Evolutionary conservation across 1,284 basidiomycete species (phyloP).

Genomic region (Polyporus tsugae): DNA sequence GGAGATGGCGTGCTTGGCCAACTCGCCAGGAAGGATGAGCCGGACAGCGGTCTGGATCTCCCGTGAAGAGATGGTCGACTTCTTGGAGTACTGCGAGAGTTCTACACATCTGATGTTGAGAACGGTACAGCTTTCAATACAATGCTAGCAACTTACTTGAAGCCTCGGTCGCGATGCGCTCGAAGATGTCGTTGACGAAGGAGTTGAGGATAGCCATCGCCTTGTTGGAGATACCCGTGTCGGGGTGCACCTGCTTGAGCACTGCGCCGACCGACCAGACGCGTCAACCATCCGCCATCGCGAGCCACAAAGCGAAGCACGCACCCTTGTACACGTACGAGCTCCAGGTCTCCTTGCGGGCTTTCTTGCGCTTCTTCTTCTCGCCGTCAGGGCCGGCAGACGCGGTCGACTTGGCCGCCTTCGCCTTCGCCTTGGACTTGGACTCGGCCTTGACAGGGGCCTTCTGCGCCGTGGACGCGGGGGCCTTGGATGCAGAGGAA

Average conservation of each 20-base stretch:
- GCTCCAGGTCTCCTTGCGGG: conserved; percentile 73
- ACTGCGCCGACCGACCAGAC: conserved; percentile 48
- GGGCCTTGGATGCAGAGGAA: conserved; percentile 58
- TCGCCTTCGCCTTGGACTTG: conserved; percentile 50
- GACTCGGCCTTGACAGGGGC: conserved; percentile 56
- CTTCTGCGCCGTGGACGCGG: conserved; percentile 60
- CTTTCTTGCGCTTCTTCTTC: conserved; percentile 68
- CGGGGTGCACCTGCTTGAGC: conserved; percentile 78
- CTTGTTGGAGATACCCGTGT: conserved; percentile 83
- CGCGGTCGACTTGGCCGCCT: conserved; percentile 51
- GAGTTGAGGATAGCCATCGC: conserved; percentile 81
- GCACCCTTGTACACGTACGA: conserved; percentile 76
- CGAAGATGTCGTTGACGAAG: conserved; percentile 77
- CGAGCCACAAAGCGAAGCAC: conserved; percentile 27
- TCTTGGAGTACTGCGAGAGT: conserved; percentile 79
- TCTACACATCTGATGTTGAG: conserved; percentile 43
- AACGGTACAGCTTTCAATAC: not conserved
- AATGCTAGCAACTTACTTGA: conserved; percentile 54
- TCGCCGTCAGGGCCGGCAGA: conserved; percentile 52
- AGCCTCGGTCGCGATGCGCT: conserved; percentile 76
- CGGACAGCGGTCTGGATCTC: conserved; percentile 81
- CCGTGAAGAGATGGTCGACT: conserved; percentile 78
- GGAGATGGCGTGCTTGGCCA: conserved; percentile 86
- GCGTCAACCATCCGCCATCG: conserved; percentile 26
- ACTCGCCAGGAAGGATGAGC: conserved; percentile 77